Evolutionary conservation across 345 rosid genomes (phyloP), one percentile per base, ranked within the genome.

Genomic region (Jatropha curcas): DNA sequence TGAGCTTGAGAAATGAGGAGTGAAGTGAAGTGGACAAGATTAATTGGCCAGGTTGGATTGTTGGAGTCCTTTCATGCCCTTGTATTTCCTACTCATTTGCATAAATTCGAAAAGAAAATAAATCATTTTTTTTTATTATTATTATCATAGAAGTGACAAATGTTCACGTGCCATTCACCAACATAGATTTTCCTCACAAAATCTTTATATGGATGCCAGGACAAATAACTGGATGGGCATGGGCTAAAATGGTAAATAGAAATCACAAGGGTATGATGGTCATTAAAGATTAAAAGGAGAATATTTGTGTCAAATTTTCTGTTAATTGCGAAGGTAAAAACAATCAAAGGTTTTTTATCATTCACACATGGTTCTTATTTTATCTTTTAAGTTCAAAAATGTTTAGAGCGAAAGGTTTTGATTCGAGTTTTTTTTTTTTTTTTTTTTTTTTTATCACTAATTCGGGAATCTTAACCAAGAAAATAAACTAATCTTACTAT

Each of bases 41-140:
- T 34, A 14, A 30, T 28, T 20, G 35, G 67, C 1, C 45, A 22
- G 58, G 35, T 57, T 68, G 53, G 17, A 55, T 25, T 73, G 57
- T 70, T 68, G 33, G 25, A 71, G 16, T 67, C 30, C 71, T n/a
- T 67, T 52, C 31, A 58, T 70, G 30, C 43, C 43, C 72, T 60
- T 61, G 1, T 10, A 53, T 67, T 30, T 2, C 63, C 43, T 0
- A 43, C 43, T 0, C 10, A 43, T 58, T 57, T 58, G 30, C 45
- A 41, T 1, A 41, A 7, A 41, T 41, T 9, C 7, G 0, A 41
- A 41, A 41, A 41, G 11, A 41, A 9, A 41, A 41, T 7, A 41
- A 24, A 1, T n/a, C n/a, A n/a, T n/a, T n/a, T n/a, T n/a, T n/a
- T n/a, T n/a, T n/a, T n/a, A n/a, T n/a, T n/a, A n/a, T n/a, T n/a